Base-by-base conservation (phyloP, 1,139 yeast species). In the Suzukiozyma palmioleophila region DNA sequence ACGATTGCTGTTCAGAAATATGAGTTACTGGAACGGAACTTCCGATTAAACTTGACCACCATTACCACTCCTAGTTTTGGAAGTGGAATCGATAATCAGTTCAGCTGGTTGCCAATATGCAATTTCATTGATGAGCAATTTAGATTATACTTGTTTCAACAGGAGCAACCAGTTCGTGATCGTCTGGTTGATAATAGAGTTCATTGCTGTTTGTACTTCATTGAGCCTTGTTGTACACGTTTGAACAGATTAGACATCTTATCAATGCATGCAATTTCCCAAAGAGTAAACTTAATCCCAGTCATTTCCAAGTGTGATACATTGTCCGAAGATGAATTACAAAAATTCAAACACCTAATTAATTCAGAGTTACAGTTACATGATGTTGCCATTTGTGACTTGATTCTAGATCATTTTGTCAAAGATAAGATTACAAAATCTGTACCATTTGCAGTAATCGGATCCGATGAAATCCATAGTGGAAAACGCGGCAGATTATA, bases 281-380 rank as follows among this genome's bases (percentile, higher is more conserved):
- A 66, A 13, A 64, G 87, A 40, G 88, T 82, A 13, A 87, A 84
- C 53, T 63, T 88, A 47, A 77, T 88, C 39, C 96, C 96, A 0
- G 75, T 88, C 0, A 75, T 88, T 46, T 73, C 87, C 26, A 86
- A 86, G 56, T 77, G 89, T 18, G 96, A 88, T 59, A 75, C 81
- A 1, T 71, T 83, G 46, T 77, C 82, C 10, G 39, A 46, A 3
- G 59, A 54, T 3, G 79, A 73, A 43, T 46, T 73, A 36, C 41
- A 35, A 3, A 40, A 44, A 8, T 73, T 78, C 55, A 84, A 84
- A 55, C 43, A 43, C 5, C 52, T 59, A 35, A 64, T 84, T 13
- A 69, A 64, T 37, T 53, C 55, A 4, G 65, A 75, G 1, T 64
- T 86, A 41, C 54, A 54, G 15, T 59, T 54, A 3, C 66, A 84